Evolutionary conservation across 345 rosid species (phyloP).

Genomic region (Nephelium lappaceum): DNA sequence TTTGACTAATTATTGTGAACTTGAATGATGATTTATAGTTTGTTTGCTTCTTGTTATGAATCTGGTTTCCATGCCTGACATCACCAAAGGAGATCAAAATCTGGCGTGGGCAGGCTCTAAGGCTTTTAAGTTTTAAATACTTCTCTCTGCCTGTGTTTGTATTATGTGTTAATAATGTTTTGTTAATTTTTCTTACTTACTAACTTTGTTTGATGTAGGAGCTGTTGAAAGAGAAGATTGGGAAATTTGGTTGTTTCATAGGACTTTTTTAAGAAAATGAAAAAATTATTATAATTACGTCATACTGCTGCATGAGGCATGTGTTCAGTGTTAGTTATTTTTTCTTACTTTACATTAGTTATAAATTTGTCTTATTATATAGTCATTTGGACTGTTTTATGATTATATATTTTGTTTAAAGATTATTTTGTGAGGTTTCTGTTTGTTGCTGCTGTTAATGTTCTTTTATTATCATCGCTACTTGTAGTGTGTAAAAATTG

Average conservation of each 20-base stretch:
- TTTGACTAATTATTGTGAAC: not conserved
- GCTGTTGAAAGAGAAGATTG: constrained; percentile 8
- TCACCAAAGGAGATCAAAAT: no score
- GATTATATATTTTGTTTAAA: not conserved
- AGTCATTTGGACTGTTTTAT: not conserved
- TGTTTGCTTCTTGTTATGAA: not conserved
- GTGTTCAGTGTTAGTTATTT: not conserved
- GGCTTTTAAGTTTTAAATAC: not conserved
- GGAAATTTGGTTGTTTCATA: not conserved
- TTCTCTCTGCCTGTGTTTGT: not conserved
- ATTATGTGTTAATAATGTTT: not conserved
- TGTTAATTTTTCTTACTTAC: not conserved
- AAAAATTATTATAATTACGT: no score
- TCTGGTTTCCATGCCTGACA: no score
- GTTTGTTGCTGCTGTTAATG: not conserved
- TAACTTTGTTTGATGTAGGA: not conserved
- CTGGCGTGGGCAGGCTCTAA: not conserved
- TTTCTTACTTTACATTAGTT: not conserved
- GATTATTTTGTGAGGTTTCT: not conserved
- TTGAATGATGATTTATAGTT: not conserved
- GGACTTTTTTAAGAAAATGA: not conserved
- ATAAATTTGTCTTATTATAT: not conserved
- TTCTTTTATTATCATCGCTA: not conserved
- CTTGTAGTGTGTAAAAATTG: not conserved
- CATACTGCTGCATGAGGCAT: not conserved